Percentiles rank a stretch among this genome's conserved stretches.
Evolutionary conservation across 2,329 filamentous ascomycete species (phyloP).

Genomic region (Shiraia sp.): DNA sequence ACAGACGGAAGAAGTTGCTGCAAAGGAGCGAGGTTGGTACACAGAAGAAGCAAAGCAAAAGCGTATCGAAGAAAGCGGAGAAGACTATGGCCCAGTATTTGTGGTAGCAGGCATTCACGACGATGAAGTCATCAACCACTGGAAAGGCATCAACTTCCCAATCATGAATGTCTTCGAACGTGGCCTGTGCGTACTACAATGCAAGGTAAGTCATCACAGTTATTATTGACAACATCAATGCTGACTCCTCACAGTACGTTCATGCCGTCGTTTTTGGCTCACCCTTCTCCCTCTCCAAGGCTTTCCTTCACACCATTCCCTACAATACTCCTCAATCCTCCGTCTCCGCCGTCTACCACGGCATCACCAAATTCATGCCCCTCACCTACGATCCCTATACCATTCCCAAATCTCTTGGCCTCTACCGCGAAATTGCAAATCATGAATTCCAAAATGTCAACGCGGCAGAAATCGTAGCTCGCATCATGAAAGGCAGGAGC

Average conservation of each 20-base stretch:
- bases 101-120: constrained; percentile 94
- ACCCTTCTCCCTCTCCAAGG: constrained; percentile 80
- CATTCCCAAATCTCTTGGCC: constrained; percentile 77
- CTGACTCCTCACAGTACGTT: constrained; percentile 66
- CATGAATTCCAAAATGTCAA: constrained; percentile 89
- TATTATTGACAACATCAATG: background rate
- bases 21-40: constrained; percentile 73
- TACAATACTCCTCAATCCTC: constrained; percentile 58
- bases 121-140: constrained; percentile 91
- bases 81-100: constrained; percentile 80
- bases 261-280: constrained; percentile 87
- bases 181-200: constrained; percentile 92
- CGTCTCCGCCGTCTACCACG: constrained; percentile 81
- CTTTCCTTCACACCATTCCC: constrained; percentile 75
- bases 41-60: constrained; percentile 64
- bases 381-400: constrained; percentile 65
- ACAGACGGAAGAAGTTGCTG: constrained; percentile 71
- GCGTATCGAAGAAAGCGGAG: constrained; percentile 64
- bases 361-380: constrained; percentile 90
- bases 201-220: constrained; percentile 65
- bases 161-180: constrained; percentile 99
- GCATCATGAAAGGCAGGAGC: constrained; percentile 84
- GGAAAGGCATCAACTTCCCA: constrained; percentile 97
- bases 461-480: constrained; percentile 84
- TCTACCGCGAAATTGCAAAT: constrained; percentile 76